Conservation (phyloP, 2,329 filamentous ascomycete species). For the Scedosporium apiospermum region DNA sequence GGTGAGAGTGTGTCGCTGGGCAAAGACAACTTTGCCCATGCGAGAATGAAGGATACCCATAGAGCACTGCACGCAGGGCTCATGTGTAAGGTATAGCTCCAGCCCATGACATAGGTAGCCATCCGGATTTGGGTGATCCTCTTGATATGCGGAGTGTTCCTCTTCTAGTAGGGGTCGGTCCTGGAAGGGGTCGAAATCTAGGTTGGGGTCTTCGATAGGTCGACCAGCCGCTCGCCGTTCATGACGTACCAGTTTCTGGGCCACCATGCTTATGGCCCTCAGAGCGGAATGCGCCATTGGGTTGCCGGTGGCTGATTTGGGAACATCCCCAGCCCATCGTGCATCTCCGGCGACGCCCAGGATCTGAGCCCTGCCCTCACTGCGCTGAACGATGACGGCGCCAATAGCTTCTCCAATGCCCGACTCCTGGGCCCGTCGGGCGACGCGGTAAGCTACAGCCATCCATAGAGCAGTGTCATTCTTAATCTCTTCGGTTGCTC, state of each 20-base stretch:
- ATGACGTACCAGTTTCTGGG: slow-evolving; percentile 51
- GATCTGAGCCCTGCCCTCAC: slow-evolving; percentile 40
- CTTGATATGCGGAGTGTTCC: slow-evolving; percentile 52
- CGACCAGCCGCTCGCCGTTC: slow-evolving; percentile 33
- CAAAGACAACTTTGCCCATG: slow-evolving; percentile 79
- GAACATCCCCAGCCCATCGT: slow-evolving; percentile 51
- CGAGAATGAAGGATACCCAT: slow-evolving; percentile 95
- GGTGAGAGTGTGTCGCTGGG: slow-evolving; percentile 65
- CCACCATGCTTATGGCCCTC: slow-evolving; percentile 75
- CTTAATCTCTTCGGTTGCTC: slow-evolving; percentile 60
- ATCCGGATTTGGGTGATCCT: slow-evolving; percentile 58
- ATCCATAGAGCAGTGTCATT: slow-evolving; percentile 57
- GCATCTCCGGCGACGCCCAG: slow-evolving; percentile 71
- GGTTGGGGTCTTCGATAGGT: slow-evolving; percentile 25
- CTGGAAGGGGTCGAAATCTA: slow-evolving; percentile 55
- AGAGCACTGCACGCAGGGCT: slow-evolving; percentile 92
- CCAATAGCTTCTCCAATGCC: slow-evolving; percentile 62
- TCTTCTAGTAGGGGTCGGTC: slow-evolving; percentile 59
- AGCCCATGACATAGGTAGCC: slow-evolving; percentile 92
- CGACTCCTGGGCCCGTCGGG: slow-evolving; percentile 43
- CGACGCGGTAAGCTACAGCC: slow-evolving; percentile 56
- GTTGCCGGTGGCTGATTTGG: slow-evolving; percentile 47
- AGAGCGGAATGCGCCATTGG: slow-evolving; percentile 71
- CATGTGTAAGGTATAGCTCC: slow-evolving; percentile 89
- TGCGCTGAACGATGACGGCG: slow-evolving; percentile 64